Percentiles rank a stretch among this genome's conserved stretches.
These are phyloP conservation scores for Cryptosporidium andersoni DNA, from an alignment of 169 alveolate genomes.

Conservation along the genomic window DNA sequence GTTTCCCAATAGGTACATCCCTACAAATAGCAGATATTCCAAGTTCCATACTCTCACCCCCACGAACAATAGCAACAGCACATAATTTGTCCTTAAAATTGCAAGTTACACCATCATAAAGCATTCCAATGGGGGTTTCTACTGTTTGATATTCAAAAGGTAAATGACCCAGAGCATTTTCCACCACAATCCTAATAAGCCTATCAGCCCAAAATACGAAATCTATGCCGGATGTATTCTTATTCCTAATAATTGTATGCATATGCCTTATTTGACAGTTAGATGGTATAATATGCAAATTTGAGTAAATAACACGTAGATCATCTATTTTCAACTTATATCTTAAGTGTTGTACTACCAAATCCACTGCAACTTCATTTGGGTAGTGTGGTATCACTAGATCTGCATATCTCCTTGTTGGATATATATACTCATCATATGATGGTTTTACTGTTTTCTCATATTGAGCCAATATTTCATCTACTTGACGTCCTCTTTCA, in stretches of 20 bases:
- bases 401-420: slow-evolving; percentile 83
- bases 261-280: slow-evolving; percentile 70
- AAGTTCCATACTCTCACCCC: slow-evolving; percentile 71
- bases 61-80: slow-evolving; percentile 70
- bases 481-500: slow-evolving; percentile 78
- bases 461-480: slow-evolving; percentile 75
- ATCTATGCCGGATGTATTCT: slow-evolving; percentile 47
- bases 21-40: slow-evolving; percentile 70
- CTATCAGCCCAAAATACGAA: slow-evolving; percentile 72
- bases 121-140: slow-evolving; percentile 69
- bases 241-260: slow-evolving; percentile 69
- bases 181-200: slow-evolving; percentile 69
- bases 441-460: slow-evolving; percentile 79
- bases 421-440: slow-evolving; percentile 80
- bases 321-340: slow-evolving; percentile 59
- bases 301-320: slow-evolving; percentile 59
- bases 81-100: slow-evolving; percentile 58
- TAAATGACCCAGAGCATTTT: slow-evolving; percentile 67
- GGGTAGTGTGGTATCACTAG: slow-evolving; percentile 77
- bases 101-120: slow-evolving; percentile 55
- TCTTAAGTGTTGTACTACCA: slow-evolving; percentile 71
- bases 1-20: slow-evolving; percentile 66
- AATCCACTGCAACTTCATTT: slow-evolving; percentile 72
- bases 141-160: slow-evolving; percentile 52
- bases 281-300: slow-evolving; percentile 59